These are phyloP conservation scores for Cercospora citrullina DNA, from an alignment of 2,329 filamentous ascomycete genomes.

Conservation along the genomic window DNA sequence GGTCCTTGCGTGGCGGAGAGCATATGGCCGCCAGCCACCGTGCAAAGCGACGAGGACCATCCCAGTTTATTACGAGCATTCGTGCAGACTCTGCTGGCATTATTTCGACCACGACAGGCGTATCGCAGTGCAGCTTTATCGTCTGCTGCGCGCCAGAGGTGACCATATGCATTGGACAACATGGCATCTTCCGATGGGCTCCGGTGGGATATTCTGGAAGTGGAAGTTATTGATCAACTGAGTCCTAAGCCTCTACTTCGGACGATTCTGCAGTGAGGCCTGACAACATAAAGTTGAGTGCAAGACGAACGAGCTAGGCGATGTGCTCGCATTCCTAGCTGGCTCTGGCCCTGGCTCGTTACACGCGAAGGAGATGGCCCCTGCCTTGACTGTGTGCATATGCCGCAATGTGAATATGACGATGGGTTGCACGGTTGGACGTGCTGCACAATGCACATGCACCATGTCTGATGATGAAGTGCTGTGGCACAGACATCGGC, in stretches of 20 bases:
- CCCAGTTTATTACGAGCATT: neutral
- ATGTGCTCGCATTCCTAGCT: neutral
- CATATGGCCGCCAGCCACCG: conserved; percentile 1
- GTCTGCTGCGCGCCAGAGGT: neutral
- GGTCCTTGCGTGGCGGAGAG: conserved; percentile 11
- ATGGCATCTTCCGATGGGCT: neutral
- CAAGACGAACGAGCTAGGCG: neutral
- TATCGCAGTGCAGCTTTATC: neutral
- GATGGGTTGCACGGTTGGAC: neutral
- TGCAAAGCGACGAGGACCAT: conserved; percentile 2
- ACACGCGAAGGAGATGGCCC: neutral
- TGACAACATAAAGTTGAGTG: neutral
- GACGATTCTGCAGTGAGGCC: neutral
- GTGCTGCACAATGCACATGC: neutral
- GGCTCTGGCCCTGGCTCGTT: neutral
- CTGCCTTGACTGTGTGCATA: neutral
- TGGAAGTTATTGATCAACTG: neutral
- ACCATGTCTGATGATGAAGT: neutral
- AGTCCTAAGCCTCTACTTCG: neutral
- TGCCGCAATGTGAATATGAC: neutral
- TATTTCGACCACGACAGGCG: neutral
- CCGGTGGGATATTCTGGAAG: neutral
- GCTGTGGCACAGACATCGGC: neutral
- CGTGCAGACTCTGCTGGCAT: neutral
- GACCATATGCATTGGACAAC: neutral